phyloP scores from a whole-genome alignment of 83 land plant genomes.

The Isoetes engelmannii region DNA sequence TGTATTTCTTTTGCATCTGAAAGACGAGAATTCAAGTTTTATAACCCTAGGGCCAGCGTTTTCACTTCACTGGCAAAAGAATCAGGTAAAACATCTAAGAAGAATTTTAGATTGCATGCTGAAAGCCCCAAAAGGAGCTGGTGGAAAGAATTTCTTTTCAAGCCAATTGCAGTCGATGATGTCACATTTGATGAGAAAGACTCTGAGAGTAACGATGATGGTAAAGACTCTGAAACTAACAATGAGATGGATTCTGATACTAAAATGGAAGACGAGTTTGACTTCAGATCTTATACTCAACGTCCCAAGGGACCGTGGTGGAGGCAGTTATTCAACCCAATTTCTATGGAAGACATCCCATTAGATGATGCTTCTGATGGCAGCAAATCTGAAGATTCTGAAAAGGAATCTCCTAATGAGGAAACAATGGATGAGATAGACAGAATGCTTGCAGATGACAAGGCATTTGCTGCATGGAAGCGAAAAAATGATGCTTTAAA shows the following conservation, averaged over 20 bases:
- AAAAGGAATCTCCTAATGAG: not conserved
- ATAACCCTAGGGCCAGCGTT: too few species aligned
- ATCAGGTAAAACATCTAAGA: too few species aligned
- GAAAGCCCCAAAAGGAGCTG: not conserved
- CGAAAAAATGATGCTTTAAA: constrained; percentile 20
- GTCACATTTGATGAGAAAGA: not conserved
- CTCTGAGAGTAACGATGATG: not conserved
- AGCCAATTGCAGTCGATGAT: constrained; percentile 1
- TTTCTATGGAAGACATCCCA: not conserved
- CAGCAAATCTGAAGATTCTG: not conserved
- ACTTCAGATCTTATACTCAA: not conserved
- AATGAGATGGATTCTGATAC: not conserved
- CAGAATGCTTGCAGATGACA: constrained; percentile 22
- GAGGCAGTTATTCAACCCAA: not conserved
- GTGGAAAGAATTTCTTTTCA: constrained; percentile 3
- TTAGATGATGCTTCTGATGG: constrained; percentile 1
- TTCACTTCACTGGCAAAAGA: too few species aligned
- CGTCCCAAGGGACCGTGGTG: too few species aligned
- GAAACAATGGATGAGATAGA: constrained; percentile 23
- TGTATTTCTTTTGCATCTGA: too few species aligned
- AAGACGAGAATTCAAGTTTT: too few species aligned
- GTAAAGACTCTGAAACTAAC: not conserved
- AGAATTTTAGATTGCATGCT: too few species aligned
- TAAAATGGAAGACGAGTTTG: not conserved
- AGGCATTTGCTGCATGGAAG: constrained; percentile 22